Base-by-base conservation (phyloP, 2,329 filamentous ascomycete genomes). In the Kalmusia sp. region DNA sequence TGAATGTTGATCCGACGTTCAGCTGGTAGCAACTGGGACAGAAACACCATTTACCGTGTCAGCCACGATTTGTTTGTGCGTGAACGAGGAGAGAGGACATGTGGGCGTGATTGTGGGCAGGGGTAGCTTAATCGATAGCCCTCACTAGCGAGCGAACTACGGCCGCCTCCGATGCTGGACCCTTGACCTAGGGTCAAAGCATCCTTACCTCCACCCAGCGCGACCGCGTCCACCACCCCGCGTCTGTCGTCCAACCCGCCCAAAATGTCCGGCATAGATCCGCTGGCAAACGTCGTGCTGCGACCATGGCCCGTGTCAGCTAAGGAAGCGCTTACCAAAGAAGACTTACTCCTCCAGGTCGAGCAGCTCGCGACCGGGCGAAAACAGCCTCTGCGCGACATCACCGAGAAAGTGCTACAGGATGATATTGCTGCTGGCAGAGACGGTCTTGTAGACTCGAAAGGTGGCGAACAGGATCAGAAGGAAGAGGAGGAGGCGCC, bases 291-390 rank as follows among this genome's bases (percentile, higher is more conserved):
- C 15, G 68, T 91, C 46, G 84, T 87, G 8, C 77, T 93, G 53
- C 84, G 85, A 52, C 84, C 89, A 35, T 85, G 82, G 79, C 85
- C 87, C 14, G 77, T 81, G 59, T 65, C 58, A 61, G 51, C 78
- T 79, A 68, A 72, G 67, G 59, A 80, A 77, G 65, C 82, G 79
- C 76, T 84, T 78, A 68, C 83, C 81, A 40, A 80, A 44, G 58
- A 65, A 17, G 68, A 70, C 14, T 38, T 97, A n/a, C 80, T 84
- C 51, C 84, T 89, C 40, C 88, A 93, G 62, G 92, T 97, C 62
- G 79, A 83, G 52, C 91, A 93, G 61, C 88, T 96, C 67, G 90
- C 92, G 62, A 75, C 79, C 37, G 87, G 96, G 66, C 87, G 90
- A 55, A 91, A 91, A 12, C 44, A 47, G 21, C 90, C 91, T 21